These are phyloP conservation scores for Comarum palustre DNA, from an alignment of 306 rosid genomes.

Conservation along the genomic window DNA sequence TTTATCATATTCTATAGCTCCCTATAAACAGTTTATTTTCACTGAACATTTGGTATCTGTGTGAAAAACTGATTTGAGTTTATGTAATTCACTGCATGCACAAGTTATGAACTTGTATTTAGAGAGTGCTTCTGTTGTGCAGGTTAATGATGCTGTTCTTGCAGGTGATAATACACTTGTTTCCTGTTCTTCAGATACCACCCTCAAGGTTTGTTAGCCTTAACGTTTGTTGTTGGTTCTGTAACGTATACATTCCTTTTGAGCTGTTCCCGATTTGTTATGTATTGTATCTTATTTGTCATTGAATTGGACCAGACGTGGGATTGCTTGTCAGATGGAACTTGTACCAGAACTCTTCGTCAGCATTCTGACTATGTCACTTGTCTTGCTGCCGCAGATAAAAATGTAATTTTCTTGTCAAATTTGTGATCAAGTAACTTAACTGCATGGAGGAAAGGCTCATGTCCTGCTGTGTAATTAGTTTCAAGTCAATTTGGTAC, in stretches of 20 bases:
- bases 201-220: conserved; percentile 72
- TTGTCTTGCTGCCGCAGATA: conserved; percentile 83
- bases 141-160: conserved; percentile 94
- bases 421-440: conserved; percentile 30
- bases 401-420: conserved; percentile 77
- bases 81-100: conserved; percentile 9
- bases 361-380: conserved; percentile 95
- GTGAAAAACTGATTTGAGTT: conserved; percentile 5
- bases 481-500: conserved; percentile 26
- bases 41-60: background rate
- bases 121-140: conserved; percentile 37
- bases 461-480: conserved; percentile 11
- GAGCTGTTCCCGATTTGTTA: conserved; percentile 8
- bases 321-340: conserved; percentile 73
- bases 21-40: background rate
- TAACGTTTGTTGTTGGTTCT: conserved; percentile 14
- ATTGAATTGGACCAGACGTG: conserved; percentile 51
- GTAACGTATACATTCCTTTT: conserved; percentile 8
- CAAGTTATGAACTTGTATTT: conserved; percentile 8
- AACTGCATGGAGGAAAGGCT: conserved; percentile 31
- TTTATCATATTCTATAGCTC: background rate
- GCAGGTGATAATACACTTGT: conserved; percentile 86
- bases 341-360: conserved; percentile 74
- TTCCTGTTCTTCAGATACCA: conserved; percentile 95
- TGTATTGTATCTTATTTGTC: conserved; percentile 6